Conservation (phyloP, 257 asterid genomes). For the Jasminum sambac region DNA sequence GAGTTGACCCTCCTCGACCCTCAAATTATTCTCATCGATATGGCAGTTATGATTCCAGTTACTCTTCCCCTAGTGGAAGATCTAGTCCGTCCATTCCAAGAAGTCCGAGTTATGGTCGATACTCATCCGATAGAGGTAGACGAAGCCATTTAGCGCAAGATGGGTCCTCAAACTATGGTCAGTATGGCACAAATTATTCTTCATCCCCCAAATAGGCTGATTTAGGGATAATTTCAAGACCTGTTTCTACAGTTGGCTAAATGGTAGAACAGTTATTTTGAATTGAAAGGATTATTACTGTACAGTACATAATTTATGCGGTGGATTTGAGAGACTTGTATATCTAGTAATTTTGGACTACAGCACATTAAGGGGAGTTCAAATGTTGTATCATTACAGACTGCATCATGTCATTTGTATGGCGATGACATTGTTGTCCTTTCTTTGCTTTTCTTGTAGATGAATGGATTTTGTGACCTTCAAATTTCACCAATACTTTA, state of each 20-base stretch:
- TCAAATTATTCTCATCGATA: slow-evolving; percentile 46
- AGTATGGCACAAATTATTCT: slow-evolving; percentile 40
- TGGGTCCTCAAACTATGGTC: slow-evolving; percentile 33
- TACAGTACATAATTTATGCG: background rate
- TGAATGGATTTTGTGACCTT: too few relatives aligned
- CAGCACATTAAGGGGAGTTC: background rate
- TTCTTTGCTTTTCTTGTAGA: background rate
- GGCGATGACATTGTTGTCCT: background rate
- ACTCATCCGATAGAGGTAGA: slow-evolving; percentile 62
- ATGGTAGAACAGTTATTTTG: background rate
- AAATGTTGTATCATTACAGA: background rate
- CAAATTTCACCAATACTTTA: too few relatives aligned
- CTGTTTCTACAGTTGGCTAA: background rate
- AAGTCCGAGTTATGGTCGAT: slow-evolving; percentile 60
- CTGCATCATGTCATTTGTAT: background rate
- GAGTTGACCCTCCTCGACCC: slow-evolving; percentile 66
- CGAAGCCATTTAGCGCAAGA: slow-evolving; percentile 48
- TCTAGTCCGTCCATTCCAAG: slow-evolving; percentile 37
- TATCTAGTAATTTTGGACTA: background rate
- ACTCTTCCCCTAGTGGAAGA: slow-evolving; percentile 43
- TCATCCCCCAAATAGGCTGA: slow-evolving; percentile 49
- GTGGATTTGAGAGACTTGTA: background rate
- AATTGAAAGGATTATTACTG: background rate
- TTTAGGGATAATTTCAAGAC: background rate
- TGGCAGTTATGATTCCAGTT: slow-evolving; percentile 44